phyloP scores from a whole-genome alignment of 2,329 filamentous ascomycete species.

The Ophiostoma sp. region DNA sequence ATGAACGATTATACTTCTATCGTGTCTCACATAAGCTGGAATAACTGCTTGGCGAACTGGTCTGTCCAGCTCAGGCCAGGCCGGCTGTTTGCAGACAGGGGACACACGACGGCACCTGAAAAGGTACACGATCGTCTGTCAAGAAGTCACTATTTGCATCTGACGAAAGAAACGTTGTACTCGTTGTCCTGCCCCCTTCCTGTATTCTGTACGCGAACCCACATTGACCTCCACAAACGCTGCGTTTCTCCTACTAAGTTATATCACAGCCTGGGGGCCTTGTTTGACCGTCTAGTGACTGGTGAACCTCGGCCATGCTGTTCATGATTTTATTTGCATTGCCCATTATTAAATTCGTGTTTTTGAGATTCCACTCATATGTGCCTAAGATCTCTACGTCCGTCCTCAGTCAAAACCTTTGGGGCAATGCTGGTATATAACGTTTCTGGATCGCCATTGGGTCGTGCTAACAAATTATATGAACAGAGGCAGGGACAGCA shows the following conservation, averaged over 20 bases:
- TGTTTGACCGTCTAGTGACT: background rate
- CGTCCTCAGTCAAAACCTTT: background rate
- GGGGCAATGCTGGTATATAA: background rate
- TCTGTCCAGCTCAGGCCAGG: background rate
- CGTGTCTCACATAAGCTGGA: background rate
- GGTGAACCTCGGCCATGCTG: background rate
- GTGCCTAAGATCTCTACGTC: background rate
- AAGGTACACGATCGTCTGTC: background rate
- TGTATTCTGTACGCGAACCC: background rate
- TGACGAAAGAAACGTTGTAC: background rate
- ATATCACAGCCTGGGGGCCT: background rate
- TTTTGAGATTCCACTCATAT: background rate
- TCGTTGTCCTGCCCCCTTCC: background rate
- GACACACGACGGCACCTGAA: background rate
- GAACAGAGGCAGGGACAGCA: background rate
- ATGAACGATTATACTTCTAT: background rate
- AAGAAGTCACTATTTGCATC: background rate
- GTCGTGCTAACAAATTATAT: background rate
- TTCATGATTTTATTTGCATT: background rate
- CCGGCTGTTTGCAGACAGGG: background rate
- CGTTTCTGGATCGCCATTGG: background rate
- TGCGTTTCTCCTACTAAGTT: background rate
- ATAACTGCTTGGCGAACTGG: background rate
- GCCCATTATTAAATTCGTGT: background rate
- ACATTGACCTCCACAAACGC: background rate